Evolutionary conservation across 306 rosid genomes (phyloP), one percentile per base, ranked within the genome.

Genomic region (Rosa multiflora): DNA sequence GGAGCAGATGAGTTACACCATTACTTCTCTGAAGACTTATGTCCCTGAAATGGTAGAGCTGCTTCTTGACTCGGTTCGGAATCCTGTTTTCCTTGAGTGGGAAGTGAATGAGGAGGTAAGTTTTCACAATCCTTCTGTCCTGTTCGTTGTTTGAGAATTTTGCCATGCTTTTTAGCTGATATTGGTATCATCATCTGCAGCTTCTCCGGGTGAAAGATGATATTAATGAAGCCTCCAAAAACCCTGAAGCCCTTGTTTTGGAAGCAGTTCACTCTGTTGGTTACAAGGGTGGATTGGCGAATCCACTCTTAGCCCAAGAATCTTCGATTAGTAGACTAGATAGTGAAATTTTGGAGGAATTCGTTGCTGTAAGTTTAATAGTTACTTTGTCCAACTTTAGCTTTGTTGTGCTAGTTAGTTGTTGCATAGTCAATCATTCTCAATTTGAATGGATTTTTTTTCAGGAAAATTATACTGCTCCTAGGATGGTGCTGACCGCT

Each of bases 1-100:
- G 78, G 99, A 95, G 84, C 99, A 89, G 90, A 95, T 95, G 97
- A 88, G 93, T 83, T 95, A 95, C 83, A 88, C 97, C 43, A 89
- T 85, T 85, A 93, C 88, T 88, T 92, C 96, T 79, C 83, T 95
- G 82, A 95, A 92, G 89, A 89, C 97, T 2, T 79, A 92, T 86
- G 87, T 87, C 88, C 99, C 97, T 72, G 90, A 91, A 85, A 94
- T 92, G 97, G 97, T 91, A 52, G 99, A 94, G 87, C 89, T 94
- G 32, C 99, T 94, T 72, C 78, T 87, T 77, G 99, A 94, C 80
- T 76, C 77, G 70, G 93, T 88, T 67, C 88, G 95, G 86, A 94
- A 94, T 77, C 90, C 99, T 43, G 90, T 72, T 47, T 94, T 92
- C 83, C 93, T 92, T 71, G 97, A 94, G 79, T 94, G 99, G 99